Evolutionary conservation across 192 early-diverging fungal genomes (phyloP), one percentile per base, ranked within the genome.

Genomic region (Backusella circina): DNA sequence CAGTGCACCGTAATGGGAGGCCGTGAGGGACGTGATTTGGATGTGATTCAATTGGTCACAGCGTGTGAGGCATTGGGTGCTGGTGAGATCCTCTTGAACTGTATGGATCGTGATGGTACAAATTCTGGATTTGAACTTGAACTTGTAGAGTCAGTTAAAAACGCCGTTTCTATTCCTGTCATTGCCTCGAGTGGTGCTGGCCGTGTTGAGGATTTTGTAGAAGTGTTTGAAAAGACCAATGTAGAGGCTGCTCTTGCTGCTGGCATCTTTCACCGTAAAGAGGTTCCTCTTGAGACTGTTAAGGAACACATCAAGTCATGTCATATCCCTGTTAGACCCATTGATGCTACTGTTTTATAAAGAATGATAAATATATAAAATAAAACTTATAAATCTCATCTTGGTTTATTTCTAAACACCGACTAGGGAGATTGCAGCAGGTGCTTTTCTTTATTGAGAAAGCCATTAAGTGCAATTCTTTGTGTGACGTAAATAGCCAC

Each of bases 1-100:
- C 97, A 99, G 81, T 99, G 98, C 77, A 99, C 97, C 0, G 96
- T 99, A 41, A 96, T 95, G 77, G 98, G 98, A 26, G 98, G 98
- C 7, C 89, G 98, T 33, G 98, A 99, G 85, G 92, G 88, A 5
- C 91, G 97, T 64, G 97, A 99, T 81, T 61, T 97, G 30, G 98
- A 99, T 83, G 98, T 98, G 32, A 80, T 84, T 47, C 96, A 99
- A 81, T 85, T 99, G 26, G 94, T 96, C 16, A 87, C 88, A 15
- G 93, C 95, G 0, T 97, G 95, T 73, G 91, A 96, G 81, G 87
- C 87, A 1, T 80, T 99, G 72, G 98, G 98, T 16, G 97, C 97
- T 0, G 98, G 98, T 7, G 98, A 99, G 82, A 93, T 99, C 51
- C 83, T 99, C 79, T 88, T 98, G 68, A 99, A 99, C 82, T 98